Conservation (phyloP, 257 asterid species). For the Solanum peruvianum region DNA sequence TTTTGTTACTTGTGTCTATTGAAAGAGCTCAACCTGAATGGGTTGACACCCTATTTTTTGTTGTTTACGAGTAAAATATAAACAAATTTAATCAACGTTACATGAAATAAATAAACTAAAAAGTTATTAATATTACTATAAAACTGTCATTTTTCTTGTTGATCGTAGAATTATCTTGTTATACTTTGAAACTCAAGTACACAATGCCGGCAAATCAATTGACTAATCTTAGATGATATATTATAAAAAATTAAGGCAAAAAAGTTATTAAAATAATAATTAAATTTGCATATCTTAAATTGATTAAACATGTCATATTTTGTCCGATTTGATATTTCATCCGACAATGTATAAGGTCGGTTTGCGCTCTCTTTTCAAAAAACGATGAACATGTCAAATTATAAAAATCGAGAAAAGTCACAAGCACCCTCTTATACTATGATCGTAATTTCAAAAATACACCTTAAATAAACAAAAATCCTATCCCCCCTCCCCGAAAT, state of each 20-base stretch:
- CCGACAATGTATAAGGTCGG: background rate
- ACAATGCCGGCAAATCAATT: background rate
- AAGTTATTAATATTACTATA: background rate
- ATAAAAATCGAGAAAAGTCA: no score
- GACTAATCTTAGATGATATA: background rate
- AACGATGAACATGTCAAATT: background rate
- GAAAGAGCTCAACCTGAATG: background rate
- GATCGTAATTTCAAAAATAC: no score
- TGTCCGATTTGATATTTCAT: background rate
- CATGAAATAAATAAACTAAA: no score
- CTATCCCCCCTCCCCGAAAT: no score
- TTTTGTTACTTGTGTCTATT: background rate
- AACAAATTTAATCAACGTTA: background rate
- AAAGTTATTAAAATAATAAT: no score
- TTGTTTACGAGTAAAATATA: background rate
- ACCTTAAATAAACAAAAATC: no score
- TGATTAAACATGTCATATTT: background rate
- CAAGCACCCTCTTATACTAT: no score
- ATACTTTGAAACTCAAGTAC: background rate
- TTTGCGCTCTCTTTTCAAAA: background rate
- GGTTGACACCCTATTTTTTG: background rate
- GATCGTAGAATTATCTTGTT: background rate
- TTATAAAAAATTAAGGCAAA: background rate
- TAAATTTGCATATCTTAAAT: no score
- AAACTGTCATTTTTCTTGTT: background rate